Evolutionary conservation across 2,329 filamentous ascomycete species (phyloP).

Genomic region (Cordyceps cicadae): DNA sequence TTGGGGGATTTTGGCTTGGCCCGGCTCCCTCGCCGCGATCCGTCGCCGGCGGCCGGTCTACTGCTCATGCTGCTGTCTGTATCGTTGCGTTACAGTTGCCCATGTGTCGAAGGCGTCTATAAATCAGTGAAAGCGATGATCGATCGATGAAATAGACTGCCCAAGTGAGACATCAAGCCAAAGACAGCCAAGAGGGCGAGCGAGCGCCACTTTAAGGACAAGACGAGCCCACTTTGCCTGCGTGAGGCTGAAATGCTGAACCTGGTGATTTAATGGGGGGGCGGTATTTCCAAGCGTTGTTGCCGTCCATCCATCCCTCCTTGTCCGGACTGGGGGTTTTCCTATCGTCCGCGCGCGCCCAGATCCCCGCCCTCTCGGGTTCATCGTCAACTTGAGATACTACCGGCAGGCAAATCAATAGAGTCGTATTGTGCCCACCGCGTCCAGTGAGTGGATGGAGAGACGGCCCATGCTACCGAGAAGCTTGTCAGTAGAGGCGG

Average conservation of each 20-base stretch:
- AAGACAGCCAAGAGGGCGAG: background rate
- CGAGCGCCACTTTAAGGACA: constrained; percentile 7
- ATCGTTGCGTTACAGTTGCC: background rate
- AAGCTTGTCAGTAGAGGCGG: background rate
- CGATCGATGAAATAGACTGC: background rate
- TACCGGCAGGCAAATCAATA: background rate
- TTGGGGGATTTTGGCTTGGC: background rate
- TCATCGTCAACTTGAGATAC: too few species aligned
- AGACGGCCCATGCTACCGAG: background rate
- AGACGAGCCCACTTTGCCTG: constrained; percentile 2
- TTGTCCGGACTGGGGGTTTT: background rate
- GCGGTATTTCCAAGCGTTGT: background rate
- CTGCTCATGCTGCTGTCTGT: background rate
- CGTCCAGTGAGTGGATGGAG: background rate
- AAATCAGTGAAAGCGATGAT: background rate
- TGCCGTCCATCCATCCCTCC: too few species aligned
- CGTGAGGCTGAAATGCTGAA: constrained; percentile 11
- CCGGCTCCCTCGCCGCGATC: background rate
- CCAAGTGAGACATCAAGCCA: background rate
- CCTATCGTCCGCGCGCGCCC: constrained; percentile 1
- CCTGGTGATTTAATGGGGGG: constrained; percentile 8
- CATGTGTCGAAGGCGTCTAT: background rate
- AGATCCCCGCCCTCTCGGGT: background rate
- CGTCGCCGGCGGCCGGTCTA: background rate
- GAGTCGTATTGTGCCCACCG: background rate